Conservation (phyloP, 2,329 filamentous ascomycete genomes). For the Rhexocercosporidium sp. region DNA sequence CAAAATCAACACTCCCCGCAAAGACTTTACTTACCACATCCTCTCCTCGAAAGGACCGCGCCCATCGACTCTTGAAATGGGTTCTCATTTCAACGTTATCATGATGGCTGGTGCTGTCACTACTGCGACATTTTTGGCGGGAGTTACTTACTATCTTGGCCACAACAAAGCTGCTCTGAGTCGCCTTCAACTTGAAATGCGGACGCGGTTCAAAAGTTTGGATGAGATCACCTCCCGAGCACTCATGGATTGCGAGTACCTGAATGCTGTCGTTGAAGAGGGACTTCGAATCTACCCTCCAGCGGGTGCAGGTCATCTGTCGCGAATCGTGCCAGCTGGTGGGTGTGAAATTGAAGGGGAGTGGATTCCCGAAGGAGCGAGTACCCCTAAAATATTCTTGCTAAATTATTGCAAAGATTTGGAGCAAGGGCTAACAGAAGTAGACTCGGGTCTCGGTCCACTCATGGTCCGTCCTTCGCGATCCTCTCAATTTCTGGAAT, state of each 20-base stretch:
- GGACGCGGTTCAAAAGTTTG: conserved; percentile 14
- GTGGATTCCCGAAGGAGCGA: conserved; percentile 33
- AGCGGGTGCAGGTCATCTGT: conserved; percentile 27
- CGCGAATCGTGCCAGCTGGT: conserved; percentile 29
- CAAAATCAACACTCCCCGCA: conserved; percentile 18
- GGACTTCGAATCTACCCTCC: conserved; percentile 30
- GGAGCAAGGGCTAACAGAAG: not conserved
- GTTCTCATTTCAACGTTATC: conserved; percentile 32
- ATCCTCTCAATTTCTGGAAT: conserved; percentile 28
- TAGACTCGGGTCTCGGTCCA: conserved; percentile 36
- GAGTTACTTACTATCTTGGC: conserved; percentile 29
- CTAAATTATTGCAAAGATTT: not conserved
- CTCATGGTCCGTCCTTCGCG: conserved; percentile 30
- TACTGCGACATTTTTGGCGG: conserved; percentile 29
- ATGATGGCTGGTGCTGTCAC: conserved; percentile 33
- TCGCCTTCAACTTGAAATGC: conserved; percentile 25
- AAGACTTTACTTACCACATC: conserved; percentile 33
- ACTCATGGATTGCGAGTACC: conserved; percentile 25
- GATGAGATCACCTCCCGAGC: conserved; percentile 22
- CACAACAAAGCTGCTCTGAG: conserved; percentile 17
- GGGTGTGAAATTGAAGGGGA: conserved; percentile 30
- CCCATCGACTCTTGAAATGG: conserved; percentile 29
- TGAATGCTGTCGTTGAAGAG: conserved; percentile 29
- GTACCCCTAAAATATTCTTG: not conserved
- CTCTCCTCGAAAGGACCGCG: conserved; percentile 25